phyloP scores from a whole-genome alignment of 371 early-diverging fungal genomes.

The Globomyces sp. region DNA sequence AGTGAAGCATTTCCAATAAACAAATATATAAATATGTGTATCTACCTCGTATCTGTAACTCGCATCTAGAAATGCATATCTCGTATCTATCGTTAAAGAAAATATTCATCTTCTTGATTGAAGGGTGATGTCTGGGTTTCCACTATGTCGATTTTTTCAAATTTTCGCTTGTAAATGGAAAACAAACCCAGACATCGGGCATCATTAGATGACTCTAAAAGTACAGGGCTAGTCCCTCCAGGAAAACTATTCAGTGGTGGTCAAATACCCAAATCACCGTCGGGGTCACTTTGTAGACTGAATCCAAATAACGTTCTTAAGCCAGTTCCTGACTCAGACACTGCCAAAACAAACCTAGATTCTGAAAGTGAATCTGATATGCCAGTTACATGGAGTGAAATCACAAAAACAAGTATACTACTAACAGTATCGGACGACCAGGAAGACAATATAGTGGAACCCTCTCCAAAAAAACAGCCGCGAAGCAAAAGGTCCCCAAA shows the following conservation, averaged over 20 bases:
- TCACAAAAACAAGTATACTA: constrained; percentile 6
- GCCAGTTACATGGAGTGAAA: constrained; percentile 10
- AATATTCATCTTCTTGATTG: no score
- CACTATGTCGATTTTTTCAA: no score
- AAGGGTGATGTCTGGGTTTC: no score
- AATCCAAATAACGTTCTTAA: not conserved
- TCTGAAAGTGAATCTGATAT: constrained; percentile 11
- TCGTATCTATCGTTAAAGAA: no score
- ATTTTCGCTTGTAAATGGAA: no score
- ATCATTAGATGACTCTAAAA: no score
- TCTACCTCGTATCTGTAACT: no score
- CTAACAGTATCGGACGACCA: not conserved
- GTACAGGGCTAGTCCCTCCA: not conserved
- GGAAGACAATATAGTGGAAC: not conserved
- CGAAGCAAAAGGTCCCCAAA: constrained; percentile 6
- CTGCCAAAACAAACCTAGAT: constrained; percentile 5
- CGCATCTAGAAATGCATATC: no score
- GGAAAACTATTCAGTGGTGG: not conserved
- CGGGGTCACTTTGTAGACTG: not conserved
- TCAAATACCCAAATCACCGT: constrained; percentile 2
- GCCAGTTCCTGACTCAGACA: not conserved
- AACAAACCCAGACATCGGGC: no score
- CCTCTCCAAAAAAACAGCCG: not conserved
- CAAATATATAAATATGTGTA: no score
- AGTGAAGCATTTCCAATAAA: no score